Evolutionary conservation across 106 monocot species (phyloP).

Genomic region (Alisma plantagoaquatica): DNA sequence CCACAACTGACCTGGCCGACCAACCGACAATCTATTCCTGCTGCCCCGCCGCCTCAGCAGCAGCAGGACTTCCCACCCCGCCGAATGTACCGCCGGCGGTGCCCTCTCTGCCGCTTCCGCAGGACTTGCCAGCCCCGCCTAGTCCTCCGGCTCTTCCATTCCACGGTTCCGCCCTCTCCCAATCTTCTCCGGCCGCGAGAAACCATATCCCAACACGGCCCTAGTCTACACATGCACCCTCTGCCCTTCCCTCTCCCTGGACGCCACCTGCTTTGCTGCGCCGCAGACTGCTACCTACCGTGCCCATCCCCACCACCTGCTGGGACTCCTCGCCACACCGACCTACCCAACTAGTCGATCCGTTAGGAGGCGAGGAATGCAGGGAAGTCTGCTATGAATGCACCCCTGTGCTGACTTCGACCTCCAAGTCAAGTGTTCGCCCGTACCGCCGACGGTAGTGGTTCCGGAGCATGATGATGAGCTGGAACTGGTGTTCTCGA

Average conservation of each 20-base stretch:
- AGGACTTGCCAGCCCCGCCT: no score
- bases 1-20: no score
- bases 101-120: no score
- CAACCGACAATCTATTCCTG: no score
- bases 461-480: no score
- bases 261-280: neutral
- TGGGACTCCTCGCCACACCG: neutral
- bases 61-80: no score
- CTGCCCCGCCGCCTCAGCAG: no score
- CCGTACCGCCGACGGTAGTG: no score
- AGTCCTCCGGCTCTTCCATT: no score
- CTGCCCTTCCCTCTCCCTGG: neutral
- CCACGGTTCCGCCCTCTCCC: neutral
- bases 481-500: no score
- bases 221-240: neutral
- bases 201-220: neutral
- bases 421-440: slow-evolving; percentile 5
- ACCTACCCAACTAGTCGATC: neutral
- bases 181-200: neutral
- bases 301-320: neutral
- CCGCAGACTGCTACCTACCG: neutral
- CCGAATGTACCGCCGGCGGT: no score
- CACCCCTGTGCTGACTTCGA: slow-evolving; percentile 2
- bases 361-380: neutral
- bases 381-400: neutral